Evolutionary conservation across 768 basidiomycete genomes (phyloP).

Genomic region (Thelephora aurantiotincta): DNA sequence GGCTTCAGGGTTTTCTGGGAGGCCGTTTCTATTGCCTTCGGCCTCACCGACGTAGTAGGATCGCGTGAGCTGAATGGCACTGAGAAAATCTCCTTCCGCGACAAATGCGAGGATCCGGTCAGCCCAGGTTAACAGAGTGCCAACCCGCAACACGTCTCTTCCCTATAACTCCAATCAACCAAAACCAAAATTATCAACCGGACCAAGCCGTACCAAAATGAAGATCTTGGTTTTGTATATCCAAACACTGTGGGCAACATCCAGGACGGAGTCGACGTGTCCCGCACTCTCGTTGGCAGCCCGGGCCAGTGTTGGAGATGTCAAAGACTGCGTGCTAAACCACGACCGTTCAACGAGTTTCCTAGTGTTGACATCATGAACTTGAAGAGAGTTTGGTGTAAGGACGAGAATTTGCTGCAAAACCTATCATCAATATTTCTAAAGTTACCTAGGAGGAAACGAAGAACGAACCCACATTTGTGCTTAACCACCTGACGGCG

Average conservation of each 20-base stretch:
- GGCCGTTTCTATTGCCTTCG: slow-evolving; percentile 74
- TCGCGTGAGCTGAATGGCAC: slow-evolving; percentile 76
- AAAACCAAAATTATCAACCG: not conserved
- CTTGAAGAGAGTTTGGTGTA: slow-evolving; percentile 41
- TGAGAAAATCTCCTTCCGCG: slow-evolving; percentile 75
- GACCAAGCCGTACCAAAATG: slow-evolving; percentile 46
- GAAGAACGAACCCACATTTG: slow-evolving; percentile 51
- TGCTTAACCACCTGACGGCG: slow-evolving; percentile 79
- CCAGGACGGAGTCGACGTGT: slow-evolving; percentile 33
- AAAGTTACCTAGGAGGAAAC: not conserved
- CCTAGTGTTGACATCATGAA: slow-evolving; percentile 50
- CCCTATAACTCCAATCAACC: slow-evolving; percentile 28
- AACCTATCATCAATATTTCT: slow-evolving; percentile 1
- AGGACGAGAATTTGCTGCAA: slow-evolving; percentile 55
- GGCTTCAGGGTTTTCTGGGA: slow-evolving; percentile 52
- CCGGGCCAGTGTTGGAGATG: slow-evolving; percentile 35
- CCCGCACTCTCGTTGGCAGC: slow-evolving; percentile 32
- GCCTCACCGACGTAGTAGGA: slow-evolving; percentile 71
- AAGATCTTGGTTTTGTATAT: slow-evolving; percentile 89
- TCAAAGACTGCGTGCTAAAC: slow-evolving; percentile 42
- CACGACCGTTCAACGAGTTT: slow-evolving; percentile 47
- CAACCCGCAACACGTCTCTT: slow-evolving; percentile 55
- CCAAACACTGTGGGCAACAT: slow-evolving; percentile 58
- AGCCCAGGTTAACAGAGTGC: slow-evolving; percentile 87
- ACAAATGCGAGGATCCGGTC: slow-evolving; percentile 80